Conservation (phyloP, 2,329 filamentous ascomycete species). For the Canariomyces notabilis region DNA sequence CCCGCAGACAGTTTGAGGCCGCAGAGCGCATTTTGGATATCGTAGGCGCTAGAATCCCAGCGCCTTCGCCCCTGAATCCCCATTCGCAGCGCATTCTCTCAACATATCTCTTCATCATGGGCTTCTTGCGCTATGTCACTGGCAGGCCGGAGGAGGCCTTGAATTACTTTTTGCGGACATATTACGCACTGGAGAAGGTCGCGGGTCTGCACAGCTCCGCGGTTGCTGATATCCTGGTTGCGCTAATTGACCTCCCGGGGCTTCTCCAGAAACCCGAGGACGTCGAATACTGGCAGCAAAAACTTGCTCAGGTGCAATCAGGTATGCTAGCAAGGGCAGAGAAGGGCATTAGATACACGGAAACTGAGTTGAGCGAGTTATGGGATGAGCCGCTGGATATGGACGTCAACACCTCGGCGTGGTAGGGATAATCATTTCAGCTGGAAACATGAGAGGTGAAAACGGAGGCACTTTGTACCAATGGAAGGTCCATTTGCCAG, state of each 20-base stretch:
- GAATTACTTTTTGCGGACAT: slow-evolving; percentile 15
- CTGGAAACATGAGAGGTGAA: too few species aligned
- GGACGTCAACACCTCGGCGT: slow-evolving; percentile 11
- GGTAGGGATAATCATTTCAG: too few species aligned
- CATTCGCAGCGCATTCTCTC: slow-evolving; percentile 1
- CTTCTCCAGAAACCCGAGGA: slow-evolving; percentile 8
- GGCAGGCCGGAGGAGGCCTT: slow-evolving; percentile 8
- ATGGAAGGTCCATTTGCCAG: too few species aligned
- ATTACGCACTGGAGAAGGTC: slow-evolving; percentile 8
- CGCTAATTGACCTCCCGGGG: slow-evolving; percentile 12
- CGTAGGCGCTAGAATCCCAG: slow-evolving; percentile 3
- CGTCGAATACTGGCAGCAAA: slow-evolving; percentile 1
- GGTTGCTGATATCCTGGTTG: slow-evolving; percentile 11
- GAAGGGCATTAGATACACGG: background rate
- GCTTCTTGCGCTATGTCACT: slow-evolving; percentile 12
- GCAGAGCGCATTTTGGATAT: slow-evolving; percentile 6
- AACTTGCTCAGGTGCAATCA: slow-evolving; percentile 7
- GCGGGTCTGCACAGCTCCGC: slow-evolving; percentile 9
- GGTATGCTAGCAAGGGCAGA: slow-evolving; percentile 2
- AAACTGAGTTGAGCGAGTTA: background rate
- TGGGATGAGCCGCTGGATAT: slow-evolving; percentile 14
- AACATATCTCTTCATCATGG: slow-evolving; percentile 14
- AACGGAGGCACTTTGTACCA: too few species aligned
- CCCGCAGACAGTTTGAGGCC: slow-evolving; percentile 4
- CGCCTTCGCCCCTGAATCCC: background rate